These are phyloP conservation scores for Myotisia sp. DNA, from an alignment of 2,329 filamentous ascomycete genomes.

Conservation along the genomic window DNA sequence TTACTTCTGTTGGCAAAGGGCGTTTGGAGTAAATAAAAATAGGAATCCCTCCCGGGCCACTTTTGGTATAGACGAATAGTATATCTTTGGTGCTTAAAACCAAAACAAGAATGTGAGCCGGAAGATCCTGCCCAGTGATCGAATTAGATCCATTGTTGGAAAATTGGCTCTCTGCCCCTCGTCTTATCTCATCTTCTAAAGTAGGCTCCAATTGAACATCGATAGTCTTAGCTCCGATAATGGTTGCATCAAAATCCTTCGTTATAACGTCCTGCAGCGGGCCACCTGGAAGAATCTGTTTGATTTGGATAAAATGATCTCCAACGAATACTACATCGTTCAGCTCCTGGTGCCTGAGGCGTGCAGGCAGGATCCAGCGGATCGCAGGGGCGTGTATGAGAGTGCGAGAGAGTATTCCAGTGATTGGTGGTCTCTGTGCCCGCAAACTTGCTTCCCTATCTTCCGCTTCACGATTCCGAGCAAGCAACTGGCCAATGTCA, in stretches of 20 bases:
- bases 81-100: constrained; percentile 59
- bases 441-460: constrained; percentile 14
- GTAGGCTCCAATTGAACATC: constrained; percentile 39
- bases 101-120: constrained; percentile 69
- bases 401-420: constrained; percentile 66
- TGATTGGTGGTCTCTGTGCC: constrained; percentile 34
- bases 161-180: constrained; percentile 8
- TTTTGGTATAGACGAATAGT: constrained; percentile 58
- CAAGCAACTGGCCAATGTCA: constrained; percentile 12
- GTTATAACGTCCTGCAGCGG: constrained; percentile 61
- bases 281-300: constrained; percentile 53
- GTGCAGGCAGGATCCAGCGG: constrained; percentile 65
- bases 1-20: constrained; percentile 43
- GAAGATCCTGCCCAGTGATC: constrained; percentile 28
- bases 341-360: constrained; percentile 51
- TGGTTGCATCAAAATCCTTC: constrained; percentile 68
- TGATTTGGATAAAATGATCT: constrained; percentile 67
- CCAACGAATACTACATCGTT: constrained; percentile 83
- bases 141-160: neutral
- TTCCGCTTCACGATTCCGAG: constrained; percentile 9
- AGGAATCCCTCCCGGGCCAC: constrained; percentile 30
- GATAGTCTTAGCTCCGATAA: constrained; percentile 65
- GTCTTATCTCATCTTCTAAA: constrained; percentile 21
- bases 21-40: constrained; percentile 49
- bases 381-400: constrained; percentile 60